Base-by-base conservation (phyloP, 1,139 yeast genomes). In the Taphrina betulina region DNA sequence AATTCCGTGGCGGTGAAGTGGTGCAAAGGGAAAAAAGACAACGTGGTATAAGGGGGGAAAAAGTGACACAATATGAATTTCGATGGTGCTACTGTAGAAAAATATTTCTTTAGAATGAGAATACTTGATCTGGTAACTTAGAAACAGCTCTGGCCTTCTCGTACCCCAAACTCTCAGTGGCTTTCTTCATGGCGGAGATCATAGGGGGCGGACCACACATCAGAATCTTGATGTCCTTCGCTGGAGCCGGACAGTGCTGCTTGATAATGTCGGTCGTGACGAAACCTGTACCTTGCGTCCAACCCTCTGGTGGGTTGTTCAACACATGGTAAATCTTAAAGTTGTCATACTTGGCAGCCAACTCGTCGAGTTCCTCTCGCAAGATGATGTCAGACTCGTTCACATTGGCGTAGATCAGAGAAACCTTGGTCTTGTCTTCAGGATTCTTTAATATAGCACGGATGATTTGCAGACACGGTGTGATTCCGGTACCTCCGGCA, bases 401-500 rank as follows among this genome's bases (percentile, higher is more conserved):
- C 61, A 85, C 83, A 66, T 85, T 86, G 66, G 95, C 96, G 68
- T 85, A 90, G 59, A 84, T 73, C 65, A 86, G 75, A 56, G 75
- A 71, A 62, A 85, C 85, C 69, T 82, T 78, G 64, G 96, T 88
- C 62, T 76, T 78, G 69, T 88, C 96, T 40, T 75, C 76, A 19
- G 94, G 90, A 67, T 86, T 82, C 62, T 76, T 75, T 65, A 85
- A 81, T 64, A 89, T 83, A 53, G 89, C 89, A 64, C 83, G 81
- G 64, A 89, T 78, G 68, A 89, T 85, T 75, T 89, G 96, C 72
- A 82, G 85, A 82, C 90, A 86, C 65, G 97, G 97, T 29, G 96
- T 85, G 66, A 89, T 85, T 64, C 95, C 96, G 7, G 66, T 85
- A 67, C 98, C 98, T 65, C 96, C 96, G 40, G 96, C 95, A 63